Conservation (phyloP, 257 asterid genomes). For the Solanum stenotomum region DNA sequence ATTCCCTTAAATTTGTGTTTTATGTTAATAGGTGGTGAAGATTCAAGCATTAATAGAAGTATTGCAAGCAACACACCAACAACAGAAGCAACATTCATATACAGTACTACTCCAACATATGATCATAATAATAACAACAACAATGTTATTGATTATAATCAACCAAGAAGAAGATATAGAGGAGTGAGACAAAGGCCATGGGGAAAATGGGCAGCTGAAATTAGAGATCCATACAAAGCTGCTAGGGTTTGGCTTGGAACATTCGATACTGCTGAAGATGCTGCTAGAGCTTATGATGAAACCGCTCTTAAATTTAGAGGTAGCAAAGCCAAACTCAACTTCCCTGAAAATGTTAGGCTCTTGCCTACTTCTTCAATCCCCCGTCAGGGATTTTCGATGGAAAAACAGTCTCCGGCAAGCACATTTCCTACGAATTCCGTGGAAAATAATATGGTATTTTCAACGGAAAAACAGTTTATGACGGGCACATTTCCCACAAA, state of each 20-base stretch:
- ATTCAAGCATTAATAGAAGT: not conserved
- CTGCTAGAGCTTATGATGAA: constrained; percentile 47
- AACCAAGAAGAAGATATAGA: constrained; percentile 25
- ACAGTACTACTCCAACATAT: not conserved
- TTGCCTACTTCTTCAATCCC: not conserved
- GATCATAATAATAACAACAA: constrained; percentile 13
- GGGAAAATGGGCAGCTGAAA: constrained; percentile 66
- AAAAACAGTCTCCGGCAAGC: not conserved
- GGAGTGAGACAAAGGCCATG: constrained; percentile 55
- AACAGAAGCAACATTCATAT: constrained; percentile 27
- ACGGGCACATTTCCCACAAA: not conserved
- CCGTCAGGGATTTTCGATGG: not conserved
- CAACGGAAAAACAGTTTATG: not conserved
- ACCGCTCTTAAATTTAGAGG: constrained; percentile 45
- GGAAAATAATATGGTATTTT: not conserved
- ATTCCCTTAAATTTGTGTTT: not conserved
- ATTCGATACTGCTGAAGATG: constrained; percentile 38
- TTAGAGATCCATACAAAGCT: constrained; percentile 49
- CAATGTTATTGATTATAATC: constrained; percentile 8
- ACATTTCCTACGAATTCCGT: not conserved
- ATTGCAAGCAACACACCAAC: constrained; percentile 11
- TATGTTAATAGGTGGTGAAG: constrained; percentile 10
- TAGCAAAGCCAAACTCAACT: constrained; percentile 48
- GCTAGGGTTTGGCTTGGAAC: constrained; percentile 53
- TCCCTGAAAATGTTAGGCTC: constrained; percentile 40